Evolutionary conservation across 2,329 filamentous ascomycete genomes (phyloP), one percentile per base, ranked within the genome.

Genomic region (Ceratocystis colombiana): DNA sequence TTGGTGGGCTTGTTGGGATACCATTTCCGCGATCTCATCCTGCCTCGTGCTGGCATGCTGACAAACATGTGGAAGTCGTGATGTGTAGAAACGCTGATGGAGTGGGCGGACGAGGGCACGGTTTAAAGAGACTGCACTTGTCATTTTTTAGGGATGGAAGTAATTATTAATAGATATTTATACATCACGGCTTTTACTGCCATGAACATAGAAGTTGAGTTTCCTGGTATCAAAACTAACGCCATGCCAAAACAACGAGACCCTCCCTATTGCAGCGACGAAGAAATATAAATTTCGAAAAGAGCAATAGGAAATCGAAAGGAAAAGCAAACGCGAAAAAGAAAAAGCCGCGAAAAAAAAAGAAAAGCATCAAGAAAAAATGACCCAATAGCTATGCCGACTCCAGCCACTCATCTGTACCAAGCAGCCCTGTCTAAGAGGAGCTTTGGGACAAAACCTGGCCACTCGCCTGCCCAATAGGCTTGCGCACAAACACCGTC

Each of bases 401-500:
- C 41, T 61, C 64, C 30, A 45, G 4, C 25, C 22, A 33, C 30
- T 62, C 37, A 17, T 55, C 22, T 28, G 25, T 45, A n/a, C 41
- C 25, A 53, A 48, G 46, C 28, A 46, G 20, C 46, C 44, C 46
- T 20, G 20, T 67, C 61, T 67, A 67, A 59, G 53, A 67, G 20
- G 65, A 63, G 44, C 25, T 59, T 15, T 37, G 28, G 15, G 55
- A 22, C 28, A 25, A 33, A 15, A 33, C 62, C 22, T 63, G 62
- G 44, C 28, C 33, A 28, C n/a, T 28, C n/a, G 57, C 33, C 17
- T 61, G 45, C 20, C n/a, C 20, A 20, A 67, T n/a, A 4, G 81
- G 79, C 68, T 76, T 72, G 67, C 72, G 77, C 1, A 77, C 73
- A 71, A 86, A 85, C 1, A 81, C 77, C 65, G 76, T 82, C 41